Evolutionary conservation across 164 flowering plant genomes (phyloP).

Genomic region (Magnolia officinalis): DNA sequence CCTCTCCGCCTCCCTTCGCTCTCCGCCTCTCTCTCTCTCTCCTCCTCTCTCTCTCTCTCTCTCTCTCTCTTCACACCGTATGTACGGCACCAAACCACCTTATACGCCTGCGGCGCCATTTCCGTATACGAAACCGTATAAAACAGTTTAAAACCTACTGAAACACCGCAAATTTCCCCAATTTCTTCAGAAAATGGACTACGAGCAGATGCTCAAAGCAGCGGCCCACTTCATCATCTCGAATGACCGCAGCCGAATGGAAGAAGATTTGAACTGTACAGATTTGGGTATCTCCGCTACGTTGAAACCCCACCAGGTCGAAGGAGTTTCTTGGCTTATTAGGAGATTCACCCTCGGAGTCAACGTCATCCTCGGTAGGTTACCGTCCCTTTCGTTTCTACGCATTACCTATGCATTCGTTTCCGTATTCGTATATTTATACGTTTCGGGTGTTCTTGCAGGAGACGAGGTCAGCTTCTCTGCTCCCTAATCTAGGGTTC

Average conservation of each 20-base stretch:
- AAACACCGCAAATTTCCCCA: neutral
- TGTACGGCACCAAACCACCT: neutral
- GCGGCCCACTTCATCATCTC: conserved; percentile 59
- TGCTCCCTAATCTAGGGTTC: conserved; percentile 7
- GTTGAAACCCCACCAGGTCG: conserved; percentile 78
- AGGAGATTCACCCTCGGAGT: conserved; percentile 65
- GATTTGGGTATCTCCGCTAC: conserved; percentile 63
- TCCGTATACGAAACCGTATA: neutral
- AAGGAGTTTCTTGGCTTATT: conserved; percentile 87
- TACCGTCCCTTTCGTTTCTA: neutral
- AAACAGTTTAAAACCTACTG: neutral
- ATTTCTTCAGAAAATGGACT: conserved; percentile 35
- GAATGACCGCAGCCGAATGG: conserved; percentile 30
- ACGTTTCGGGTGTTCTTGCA: conserved; percentile 31
- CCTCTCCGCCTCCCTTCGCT: no score
- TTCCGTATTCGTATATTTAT: neutral
- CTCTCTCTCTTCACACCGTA: neutral
- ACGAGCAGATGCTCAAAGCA: conserved; percentile 59
- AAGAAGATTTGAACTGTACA: conserved; percentile 14
- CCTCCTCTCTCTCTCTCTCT: neutral
- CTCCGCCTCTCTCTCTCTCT: no score
- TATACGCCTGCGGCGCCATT: neutral
- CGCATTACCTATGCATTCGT: neutral
- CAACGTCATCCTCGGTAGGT: conserved; percentile 80
- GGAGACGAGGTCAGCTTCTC: conserved; percentile 75